phyloP scores from a whole-genome alignment of 148 eudicot species.

The Amaranthus hypochondriacus region DNA sequence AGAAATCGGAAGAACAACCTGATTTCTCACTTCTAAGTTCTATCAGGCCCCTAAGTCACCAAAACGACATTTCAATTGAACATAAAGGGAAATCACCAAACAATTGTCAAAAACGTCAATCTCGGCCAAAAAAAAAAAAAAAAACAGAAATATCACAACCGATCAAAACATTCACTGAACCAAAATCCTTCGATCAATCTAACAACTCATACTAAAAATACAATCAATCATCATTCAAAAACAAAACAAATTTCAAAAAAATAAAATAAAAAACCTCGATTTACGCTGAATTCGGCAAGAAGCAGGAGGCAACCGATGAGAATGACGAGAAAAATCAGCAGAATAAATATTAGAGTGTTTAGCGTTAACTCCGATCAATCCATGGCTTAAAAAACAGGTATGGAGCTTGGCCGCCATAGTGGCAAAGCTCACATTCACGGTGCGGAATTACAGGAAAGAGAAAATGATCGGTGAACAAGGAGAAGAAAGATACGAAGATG shows the following conservation, averaged over 20 bases:
- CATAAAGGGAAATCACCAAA: background rate
- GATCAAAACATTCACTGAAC: no score
- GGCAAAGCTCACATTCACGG: background rate
- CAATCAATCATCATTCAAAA: background rate
- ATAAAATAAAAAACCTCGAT: constrained; percentile 33
- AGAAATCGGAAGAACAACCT: no score
- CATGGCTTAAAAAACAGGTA: constrained; percentile 13
- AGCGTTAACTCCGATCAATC: background rate
- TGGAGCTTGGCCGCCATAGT: constrained; percentile 20
- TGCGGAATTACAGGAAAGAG: background rate
- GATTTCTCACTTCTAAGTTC: background rate
- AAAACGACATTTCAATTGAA: no score
- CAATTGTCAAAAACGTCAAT: background rate
- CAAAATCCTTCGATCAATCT: background rate
- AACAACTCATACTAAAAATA: background rate
- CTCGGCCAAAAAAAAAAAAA: background rate
- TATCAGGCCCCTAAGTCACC: background rate
- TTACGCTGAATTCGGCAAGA: constrained; percentile 47
- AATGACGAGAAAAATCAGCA: constrained; percentile 16
- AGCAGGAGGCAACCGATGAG: constrained; percentile 18
- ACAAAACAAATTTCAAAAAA: background rate
- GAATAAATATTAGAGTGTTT: constrained; percentile 10
- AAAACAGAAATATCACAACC: background rate
- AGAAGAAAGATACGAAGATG: background rate
- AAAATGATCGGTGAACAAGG: background rate